Evolutionary conservation across 768 basidiomycete species (phyloP).

Genomic region (Tricholoma sp.): DNA sequence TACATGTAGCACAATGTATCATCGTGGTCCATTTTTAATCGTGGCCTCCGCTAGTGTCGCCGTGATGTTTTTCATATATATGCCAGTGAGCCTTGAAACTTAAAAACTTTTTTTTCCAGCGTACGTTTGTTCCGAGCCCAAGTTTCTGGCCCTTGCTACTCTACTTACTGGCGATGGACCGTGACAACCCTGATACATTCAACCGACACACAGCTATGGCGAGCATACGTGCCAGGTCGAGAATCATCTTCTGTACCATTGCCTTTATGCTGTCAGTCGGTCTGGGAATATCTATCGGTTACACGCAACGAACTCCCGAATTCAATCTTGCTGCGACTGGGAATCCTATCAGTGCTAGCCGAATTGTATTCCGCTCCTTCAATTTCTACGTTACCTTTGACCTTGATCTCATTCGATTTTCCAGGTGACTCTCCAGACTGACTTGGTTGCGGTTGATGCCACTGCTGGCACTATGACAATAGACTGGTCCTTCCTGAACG

Average conservation of each 20-base stretch:
- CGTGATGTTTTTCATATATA: no score
- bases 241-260: not conserved
- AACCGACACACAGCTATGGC: not conserved
- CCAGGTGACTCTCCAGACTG: not conserved
- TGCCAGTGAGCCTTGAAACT: no score
- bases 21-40: no score
- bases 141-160: not conserved
- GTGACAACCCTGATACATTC: not conserved
- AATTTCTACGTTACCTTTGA: not conserved
- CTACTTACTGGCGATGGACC: not conserved
- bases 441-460: not conserved
- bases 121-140: no score
- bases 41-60: no score
- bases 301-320: not conserved
- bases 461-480: not conserved
- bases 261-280: not conserved
- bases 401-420: not conserved
- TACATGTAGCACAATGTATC: no score
- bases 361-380: not conserved
- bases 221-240: not conserved
- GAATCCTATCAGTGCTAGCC: not conserved
- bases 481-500: not conserved
- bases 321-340: not conserved
- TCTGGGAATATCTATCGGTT: not conserved
- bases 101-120: no score